Evolutionary conservation across 106 monocot genomes (phyloP).

Genomic region (Dendrobium officinale): DNA sequence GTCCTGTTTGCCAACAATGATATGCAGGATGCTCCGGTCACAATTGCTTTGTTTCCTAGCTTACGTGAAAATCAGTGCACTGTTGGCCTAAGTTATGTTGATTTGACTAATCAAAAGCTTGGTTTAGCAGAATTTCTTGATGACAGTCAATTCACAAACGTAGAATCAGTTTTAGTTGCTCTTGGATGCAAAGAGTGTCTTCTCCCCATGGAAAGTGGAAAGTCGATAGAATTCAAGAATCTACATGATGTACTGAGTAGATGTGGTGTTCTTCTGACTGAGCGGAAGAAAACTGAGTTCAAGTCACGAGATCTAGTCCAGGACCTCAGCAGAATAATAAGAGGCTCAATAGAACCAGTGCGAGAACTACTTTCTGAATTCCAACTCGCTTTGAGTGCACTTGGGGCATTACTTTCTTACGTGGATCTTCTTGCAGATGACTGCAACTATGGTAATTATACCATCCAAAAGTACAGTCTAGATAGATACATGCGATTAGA

Average conservation of each 20-base stretch:
- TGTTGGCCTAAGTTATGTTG: slow-evolving; percentile 80
- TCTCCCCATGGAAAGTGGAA: slow-evolving; percentile 65
- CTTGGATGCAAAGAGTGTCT: slow-evolving; percentile 98
- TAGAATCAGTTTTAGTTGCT: slow-evolving; percentile 82
- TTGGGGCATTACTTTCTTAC: slow-evolving; percentile 85
- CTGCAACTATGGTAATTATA: slow-evolving; percentile 80
- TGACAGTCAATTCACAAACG: slow-evolving; percentile 89
- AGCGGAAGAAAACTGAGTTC: slow-evolving; percentile 90
- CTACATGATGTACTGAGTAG: slow-evolving; percentile 54
- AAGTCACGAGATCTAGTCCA: slow-evolving; percentile 87
- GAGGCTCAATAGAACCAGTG: slow-evolving; percentile 85
- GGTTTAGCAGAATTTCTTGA: slow-evolving; percentile 92
- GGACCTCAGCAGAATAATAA: slow-evolving; percentile 83
- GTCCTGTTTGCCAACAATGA: slow-evolving; percentile 97
- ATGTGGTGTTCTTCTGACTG: slow-evolving; percentile 80
- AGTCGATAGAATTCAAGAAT: slow-evolving; percentile 39
- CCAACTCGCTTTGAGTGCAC: slow-evolving; percentile 62
- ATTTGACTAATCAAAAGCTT: slow-evolving; percentile 66
- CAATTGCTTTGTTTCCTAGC: slow-evolving; percentile 58
- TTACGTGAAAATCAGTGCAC: slow-evolving; percentile 69
- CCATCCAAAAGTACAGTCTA: slow-evolving; percentile 73
- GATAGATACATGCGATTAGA: slow-evolving; percentile 92
- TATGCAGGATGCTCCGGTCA: slow-evolving; percentile 96
- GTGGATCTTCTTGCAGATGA: slow-evolving; percentile 78
- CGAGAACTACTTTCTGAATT: slow-evolving; percentile 82